Evolutionary conservation across 306 rosid genomes (phyloP).

Genomic region (Lathyrus tuberosus): DNA sequence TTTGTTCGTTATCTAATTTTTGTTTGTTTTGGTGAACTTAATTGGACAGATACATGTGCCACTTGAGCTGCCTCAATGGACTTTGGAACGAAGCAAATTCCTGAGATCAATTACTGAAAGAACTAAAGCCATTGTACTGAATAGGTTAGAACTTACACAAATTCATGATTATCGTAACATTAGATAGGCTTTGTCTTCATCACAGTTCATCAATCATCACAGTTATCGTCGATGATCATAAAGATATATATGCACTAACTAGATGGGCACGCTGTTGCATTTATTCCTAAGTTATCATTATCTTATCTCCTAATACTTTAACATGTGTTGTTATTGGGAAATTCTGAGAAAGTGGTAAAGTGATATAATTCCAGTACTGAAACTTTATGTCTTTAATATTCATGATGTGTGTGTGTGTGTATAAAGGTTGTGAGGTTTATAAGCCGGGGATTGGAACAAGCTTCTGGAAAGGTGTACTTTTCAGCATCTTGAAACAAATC

Average conservation of each 20-base stretch:
- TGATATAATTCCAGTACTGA: neutral
- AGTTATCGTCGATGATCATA: too few species aligned
- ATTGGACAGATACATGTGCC: slow-evolving; percentile 62
- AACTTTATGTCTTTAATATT: slow-evolving; percentile 16
- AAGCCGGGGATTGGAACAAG: too few species aligned
- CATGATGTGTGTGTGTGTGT: slow-evolving; percentile 25
- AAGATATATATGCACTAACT: too few species aligned
- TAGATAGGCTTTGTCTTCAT: slow-evolving; percentile 22
- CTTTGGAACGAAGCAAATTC: slow-evolving; percentile 64
- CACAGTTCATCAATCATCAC: too few species aligned
- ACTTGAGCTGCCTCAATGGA: slow-evolving; percentile 88
- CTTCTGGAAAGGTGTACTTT: too few species aligned
- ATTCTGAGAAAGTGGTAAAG: slow-evolving; percentile 8
- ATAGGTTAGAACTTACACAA: slow-evolving; percentile 61
- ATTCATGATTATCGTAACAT: slow-evolving; percentile 8
- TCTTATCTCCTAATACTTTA: slow-evolving; percentile 1
- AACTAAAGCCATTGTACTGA: slow-evolving; percentile 77
- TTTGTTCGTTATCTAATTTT: slow-evolving; percentile 5
- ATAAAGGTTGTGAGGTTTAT: too few species aligned
- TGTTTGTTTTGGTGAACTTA: slow-evolving; percentile 30
- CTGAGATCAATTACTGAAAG: slow-evolving; percentile 57
- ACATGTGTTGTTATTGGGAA: neutral
- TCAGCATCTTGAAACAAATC: too few species aligned
- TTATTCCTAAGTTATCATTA: slow-evolving; percentile 29
- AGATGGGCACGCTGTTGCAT: slow-evolving; percentile 92